These are phyloP conservation scores for Xylaria curta DNA, from an alignment of 495 filamentous ascomycete species.

Conservation along the genomic window DNA sequence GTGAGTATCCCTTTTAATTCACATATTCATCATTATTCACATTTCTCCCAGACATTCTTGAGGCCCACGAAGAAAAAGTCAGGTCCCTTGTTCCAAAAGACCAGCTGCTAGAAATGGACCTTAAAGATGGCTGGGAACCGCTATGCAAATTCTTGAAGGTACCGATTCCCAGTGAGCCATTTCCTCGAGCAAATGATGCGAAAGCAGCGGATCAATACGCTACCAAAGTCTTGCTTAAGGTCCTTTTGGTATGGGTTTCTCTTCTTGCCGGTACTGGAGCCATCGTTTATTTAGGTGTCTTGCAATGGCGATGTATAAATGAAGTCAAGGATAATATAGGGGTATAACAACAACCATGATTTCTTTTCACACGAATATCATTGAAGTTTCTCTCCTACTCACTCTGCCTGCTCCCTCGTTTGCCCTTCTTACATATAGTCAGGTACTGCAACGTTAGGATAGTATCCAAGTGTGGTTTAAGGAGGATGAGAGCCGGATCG, in stretches of 20 bases:
- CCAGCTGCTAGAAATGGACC: conserved; percentile 30
- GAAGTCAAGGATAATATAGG: neutral
- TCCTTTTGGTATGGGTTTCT: neutral
- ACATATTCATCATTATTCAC: neutral
- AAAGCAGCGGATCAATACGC: conserved; percentile 3
- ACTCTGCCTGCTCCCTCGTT: too few relatives aligned
- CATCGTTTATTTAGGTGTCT: neutral
- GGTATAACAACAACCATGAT: neutral
- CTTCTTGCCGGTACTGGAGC: neutral
- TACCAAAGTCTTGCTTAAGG: neutral
- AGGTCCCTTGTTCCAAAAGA: conserved; percentile 27
- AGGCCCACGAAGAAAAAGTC: conserved; percentile 19
- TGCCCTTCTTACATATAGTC: too few relatives aligned
- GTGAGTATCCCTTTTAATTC: conserved; percentile 21
- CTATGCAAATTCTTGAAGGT: conserved; percentile 39
- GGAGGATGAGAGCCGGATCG: too few relatives aligned
- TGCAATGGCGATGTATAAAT: neutral
- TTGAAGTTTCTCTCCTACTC: too few relatives aligned
- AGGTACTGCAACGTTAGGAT: too few relatives aligned
- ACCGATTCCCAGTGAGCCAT: conserved; percentile 35
- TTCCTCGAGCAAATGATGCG: conserved; percentile 40
- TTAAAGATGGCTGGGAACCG: conserved; percentile 43
- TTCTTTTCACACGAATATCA: too few relatives aligned
- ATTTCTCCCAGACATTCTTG: neutral
- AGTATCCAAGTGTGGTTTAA: too few relatives aligned